phyloP scores from a whole-genome alignment of 129 eudicot species.

The Chrysanthemum makinoi region DNA sequence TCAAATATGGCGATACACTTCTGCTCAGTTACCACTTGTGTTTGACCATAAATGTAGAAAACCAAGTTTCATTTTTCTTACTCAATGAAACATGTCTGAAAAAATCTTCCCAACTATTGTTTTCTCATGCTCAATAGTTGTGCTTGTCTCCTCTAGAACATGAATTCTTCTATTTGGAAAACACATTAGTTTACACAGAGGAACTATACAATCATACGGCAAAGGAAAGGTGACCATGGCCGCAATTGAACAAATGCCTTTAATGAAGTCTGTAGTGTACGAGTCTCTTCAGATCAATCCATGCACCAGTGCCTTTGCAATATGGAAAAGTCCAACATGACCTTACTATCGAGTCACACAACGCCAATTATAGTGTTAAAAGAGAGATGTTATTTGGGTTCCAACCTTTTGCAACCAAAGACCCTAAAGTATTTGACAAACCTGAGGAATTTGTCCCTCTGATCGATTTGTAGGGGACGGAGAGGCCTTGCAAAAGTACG shows the following conservation, averaged over 20 bases:
- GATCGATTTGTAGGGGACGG: slow-evolving; percentile 78
- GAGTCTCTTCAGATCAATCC: slow-evolving; percentile 75
- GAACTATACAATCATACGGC: too few species aligned
- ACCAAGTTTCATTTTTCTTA: too few species aligned
- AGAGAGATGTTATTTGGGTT: slow-evolving; percentile 81
- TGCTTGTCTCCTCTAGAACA: too few species aligned
- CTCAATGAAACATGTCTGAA: too few species aligned
- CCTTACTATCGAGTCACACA: slow-evolving; percentile 68
- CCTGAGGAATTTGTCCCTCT: slow-evolving; percentile 82
- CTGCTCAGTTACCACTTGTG: too few species aligned
- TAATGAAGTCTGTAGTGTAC: slow-evolving; percentile 87
- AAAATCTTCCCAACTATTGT: too few species aligned
- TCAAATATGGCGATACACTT: too few species aligned
- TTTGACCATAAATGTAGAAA: too few species aligned
- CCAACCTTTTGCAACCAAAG: slow-evolving; percentile 88
- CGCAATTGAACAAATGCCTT: slow-evolving; percentile 78
- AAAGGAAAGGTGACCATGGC: slow-evolving; percentile 45
- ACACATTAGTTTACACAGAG: too few species aligned
- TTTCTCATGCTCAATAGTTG: too few species aligned
- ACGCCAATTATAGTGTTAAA: slow-evolving; percentile 63
- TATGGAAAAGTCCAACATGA: slow-evolving; percentile 72
- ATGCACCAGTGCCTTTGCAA: slow-evolving; percentile 68
- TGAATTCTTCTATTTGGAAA: too few species aligned
- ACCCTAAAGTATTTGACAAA: slow-evolving; percentile 69
- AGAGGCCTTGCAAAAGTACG: slow-evolving; percentile 61